A percentile compares a stretch with the other conserved stretches of the same genome.
These are phyloP conservation scores for Warburgia ugandensis DNA, from an alignment of 164 flowering plant genomes.

Conservation along the genomic window DNA sequence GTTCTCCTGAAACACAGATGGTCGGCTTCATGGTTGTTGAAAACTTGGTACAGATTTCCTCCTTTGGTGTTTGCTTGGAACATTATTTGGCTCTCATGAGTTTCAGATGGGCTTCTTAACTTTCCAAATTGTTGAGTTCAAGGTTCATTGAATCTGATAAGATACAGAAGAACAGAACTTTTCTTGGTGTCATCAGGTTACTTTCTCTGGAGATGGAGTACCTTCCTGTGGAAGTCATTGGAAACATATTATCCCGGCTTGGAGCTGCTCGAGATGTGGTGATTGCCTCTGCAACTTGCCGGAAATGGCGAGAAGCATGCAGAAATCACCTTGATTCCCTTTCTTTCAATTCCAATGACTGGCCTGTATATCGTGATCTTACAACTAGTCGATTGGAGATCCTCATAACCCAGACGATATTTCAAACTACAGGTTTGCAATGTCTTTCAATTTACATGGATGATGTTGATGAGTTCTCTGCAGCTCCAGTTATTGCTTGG, in stretches of 20 bases:
- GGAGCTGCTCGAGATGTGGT: constrained; percentile 88
- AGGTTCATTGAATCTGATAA: background rate
- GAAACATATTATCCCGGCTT: constrained; percentile 73
- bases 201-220: constrained; percentile 63
- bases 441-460: constrained; percentile 59
- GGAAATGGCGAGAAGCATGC: constrained; percentile 82
- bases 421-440: constrained; percentile 72
- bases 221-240: constrained; percentile 88
- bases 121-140: too few relatives aligned
- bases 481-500: constrained; percentile 92
- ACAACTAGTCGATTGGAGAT: constrained; percentile 55
- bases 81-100: too few relatives aligned
- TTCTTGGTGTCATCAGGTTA: too few relatives aligned
- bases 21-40: too few relatives aligned
- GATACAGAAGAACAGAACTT: too few relatives aligned
- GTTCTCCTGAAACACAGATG: too few relatives aligned
- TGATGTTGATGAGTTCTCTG: constrained; percentile 78
- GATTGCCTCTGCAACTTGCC: constrained; percentile 78
- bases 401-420: constrained; percentile 72
- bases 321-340: constrained; percentile 67
- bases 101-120: too few relatives aligned
- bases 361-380: constrained; percentile 64
- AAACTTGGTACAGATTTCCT: too few relatives aligned
- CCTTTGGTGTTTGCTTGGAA: too few relatives aligned
- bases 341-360: constrained; percentile 64